Evolutionary conservation across 2,329 filamentous ascomycete genomes (phyloP), one percentile per base, ranked within the genome.

Genomic region (Hypoxylon sp.): DNA sequence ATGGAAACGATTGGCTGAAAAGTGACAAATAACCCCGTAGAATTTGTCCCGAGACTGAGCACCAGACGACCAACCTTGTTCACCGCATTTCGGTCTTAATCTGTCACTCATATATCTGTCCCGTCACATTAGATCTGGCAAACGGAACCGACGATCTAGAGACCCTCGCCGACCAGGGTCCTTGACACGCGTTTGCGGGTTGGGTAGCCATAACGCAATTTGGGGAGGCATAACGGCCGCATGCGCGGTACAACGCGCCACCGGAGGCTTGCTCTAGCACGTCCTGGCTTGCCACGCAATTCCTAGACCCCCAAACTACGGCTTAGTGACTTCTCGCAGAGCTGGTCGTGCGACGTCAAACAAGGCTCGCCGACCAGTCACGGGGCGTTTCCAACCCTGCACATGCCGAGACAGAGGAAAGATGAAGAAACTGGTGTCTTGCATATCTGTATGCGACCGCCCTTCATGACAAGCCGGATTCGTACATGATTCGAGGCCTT

Each of bases 401-500:
- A 18, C 26, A 20, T 59, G 26, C 30, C 36, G 33, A 42, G 16
- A 38, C 42, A 62, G 59, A 66, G 32, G 8, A 53, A 49, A 49
- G 53, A 45, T 9, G 55, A 59, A 36, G 42, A 38, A 36, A 54
- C 22, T 49, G 12, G 52, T n/a, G n/a, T n/a, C 33, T 20, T 63
- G 45, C 55, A 45, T 60, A n/a, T 56, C 51, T 64, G 44, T 65
- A 68, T 63, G 65, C 38, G 22, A 52, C 65, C 49, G 55, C 32
- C 56, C 56, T 20, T 48, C 36, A 46, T 11, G 24, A 30, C n/a
- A 49, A 30, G 16, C 28, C 64, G 64, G 67, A 54, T 44, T 14
- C 2, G n/a, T 32, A 60, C 54, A 55, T 69, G 61, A 69, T 69
- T 69, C 54, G 64, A 64, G 33, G 67, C 64, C 54, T 61, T 33